Evolutionary conservation across 768 basidiomycete genomes (phyloP), one percentile per base, ranked within the genome.

Genomic region (Boletus subcaerulescens): DNA sequence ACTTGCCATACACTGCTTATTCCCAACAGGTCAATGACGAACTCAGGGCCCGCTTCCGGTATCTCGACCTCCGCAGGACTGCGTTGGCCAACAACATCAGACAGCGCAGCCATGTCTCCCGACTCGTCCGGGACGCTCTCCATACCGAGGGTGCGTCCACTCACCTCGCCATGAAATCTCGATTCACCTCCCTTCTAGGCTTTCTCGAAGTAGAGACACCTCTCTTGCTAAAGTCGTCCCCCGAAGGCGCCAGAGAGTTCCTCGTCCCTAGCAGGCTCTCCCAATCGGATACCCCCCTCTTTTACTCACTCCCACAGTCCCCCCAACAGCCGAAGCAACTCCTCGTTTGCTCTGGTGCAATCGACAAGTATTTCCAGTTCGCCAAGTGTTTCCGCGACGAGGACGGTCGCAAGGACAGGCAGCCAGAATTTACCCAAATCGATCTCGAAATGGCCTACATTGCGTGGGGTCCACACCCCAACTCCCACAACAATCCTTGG

Each of bases 371-470:
- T 72, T 98, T 84, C 73, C 95, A 98, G 70, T 78, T 98, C 50
- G 95, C 95, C 14, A 84, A 84, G 60, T 98, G 95, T 73, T 98
- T 98, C 78, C 83, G 95, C 43, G 95, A 98, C 70, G 95, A 98
- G 71, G 93, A 92, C 65, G 93, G 94, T 5, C 81, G 95, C 53
- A 94, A 90, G 71, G 95, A 98, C 69, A 81, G 95, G 42, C 95
- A 98, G 66, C 94, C 95, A 0, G 95, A 98, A 71, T 98, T 98
- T 72, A 98, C 95, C 20, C 95, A 98, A 74, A 78, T 98, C 57
- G 95, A 98, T 83, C 72, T 98, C 58, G 95, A 98, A 74, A 95
- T 97, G 90, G 93, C 89, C 3, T 98, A 89, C 72, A 86, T 95
- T 17, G 87, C 88, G 9, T 97, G 95, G 85, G 87, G 87, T 46